phyloP scores from a whole-genome alignment of 2,329 filamentous ascomycete genomes.

The Trichoderma sp. region DNA sequence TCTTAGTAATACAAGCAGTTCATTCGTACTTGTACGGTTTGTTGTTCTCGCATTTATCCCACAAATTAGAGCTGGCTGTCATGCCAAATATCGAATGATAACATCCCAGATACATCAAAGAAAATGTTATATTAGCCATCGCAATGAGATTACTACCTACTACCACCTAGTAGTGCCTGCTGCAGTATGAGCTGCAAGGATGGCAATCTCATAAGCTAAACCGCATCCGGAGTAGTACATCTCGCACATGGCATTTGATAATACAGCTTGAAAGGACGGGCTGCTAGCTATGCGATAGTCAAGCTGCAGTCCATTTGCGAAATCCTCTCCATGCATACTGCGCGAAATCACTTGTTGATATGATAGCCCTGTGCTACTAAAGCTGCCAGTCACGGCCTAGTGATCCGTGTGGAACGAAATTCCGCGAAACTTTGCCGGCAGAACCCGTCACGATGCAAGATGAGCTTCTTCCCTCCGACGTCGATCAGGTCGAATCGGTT shows the following conservation, averaged over 20 bases:
- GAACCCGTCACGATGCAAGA: conserved; percentile 28
- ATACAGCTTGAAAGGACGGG: conserved; percentile 1
- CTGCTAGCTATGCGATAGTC: background rate
- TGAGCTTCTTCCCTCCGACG: conserved; percentile 27
- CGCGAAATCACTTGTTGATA: background rate
- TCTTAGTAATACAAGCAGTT: background rate
- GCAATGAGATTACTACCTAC: too few species aligned
- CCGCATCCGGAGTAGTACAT: background rate
- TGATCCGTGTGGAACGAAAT: conserved; percentile 1
- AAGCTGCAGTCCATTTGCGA: background rate
- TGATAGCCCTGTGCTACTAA: conserved; percentile 7
- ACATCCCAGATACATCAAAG: background rate
- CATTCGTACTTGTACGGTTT: background rate
- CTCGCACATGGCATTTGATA: background rate
- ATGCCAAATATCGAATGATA: too few species aligned
- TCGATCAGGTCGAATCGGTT: conserved; percentile 33
- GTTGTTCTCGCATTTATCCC: too few species aligned
- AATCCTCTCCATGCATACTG: background rate
- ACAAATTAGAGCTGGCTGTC: too few species aligned
- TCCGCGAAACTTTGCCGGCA: background rate
- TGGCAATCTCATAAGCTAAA: background rate
- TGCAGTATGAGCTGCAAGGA: background rate
- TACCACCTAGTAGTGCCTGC: too few species aligned
- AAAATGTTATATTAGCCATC: too few species aligned
- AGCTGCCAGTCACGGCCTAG: background rate